A percentile compares a stretch with the other conserved stretches of the same genome.
Evolutionary conservation across 2,329 filamentous ascomycete genomes (phyloP).

Genomic region (Hymenoscyphus linearis): DNA sequence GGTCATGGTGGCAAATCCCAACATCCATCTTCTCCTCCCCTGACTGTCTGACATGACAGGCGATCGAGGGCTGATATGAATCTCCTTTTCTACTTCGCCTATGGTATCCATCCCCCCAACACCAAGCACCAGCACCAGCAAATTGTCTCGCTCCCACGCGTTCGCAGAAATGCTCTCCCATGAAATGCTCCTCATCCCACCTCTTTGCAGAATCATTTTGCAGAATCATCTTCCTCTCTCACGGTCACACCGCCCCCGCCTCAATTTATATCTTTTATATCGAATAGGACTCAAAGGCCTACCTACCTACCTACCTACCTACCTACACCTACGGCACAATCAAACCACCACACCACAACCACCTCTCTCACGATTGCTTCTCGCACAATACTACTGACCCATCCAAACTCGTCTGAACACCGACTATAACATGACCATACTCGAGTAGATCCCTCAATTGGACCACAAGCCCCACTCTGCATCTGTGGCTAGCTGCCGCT

Average conservation of each 20-base stretch:
- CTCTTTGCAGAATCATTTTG: background rate
- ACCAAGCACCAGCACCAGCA: background rate
- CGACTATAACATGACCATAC: conserved; percentile 14
- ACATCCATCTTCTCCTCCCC: no score
- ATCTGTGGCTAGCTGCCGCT: conserved; percentile 10
- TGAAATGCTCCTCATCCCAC: background rate
- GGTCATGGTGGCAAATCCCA: background rate
- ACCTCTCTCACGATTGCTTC: no score
- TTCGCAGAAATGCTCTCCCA: background rate
- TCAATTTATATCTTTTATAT: conserved; percentile 1
- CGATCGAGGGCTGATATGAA: background rate
- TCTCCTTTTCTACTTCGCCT: background rate
- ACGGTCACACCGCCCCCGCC: background rate
- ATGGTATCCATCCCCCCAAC: background rate
- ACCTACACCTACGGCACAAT: background rate
- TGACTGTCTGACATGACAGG: no score
- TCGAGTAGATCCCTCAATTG: no score
- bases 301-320: no score
- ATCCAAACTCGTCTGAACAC: background rate
- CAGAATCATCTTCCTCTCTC: background rate
- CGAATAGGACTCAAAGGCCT: background rate
- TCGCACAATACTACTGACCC: background rate
- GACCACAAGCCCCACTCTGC: conserved; percentile 11
- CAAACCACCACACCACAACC: background rate
- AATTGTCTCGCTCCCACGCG: background rate